phyloP scores from a whole-genome alignment of 129 eudicot genomes.

The Arctium lappa region DNA sequence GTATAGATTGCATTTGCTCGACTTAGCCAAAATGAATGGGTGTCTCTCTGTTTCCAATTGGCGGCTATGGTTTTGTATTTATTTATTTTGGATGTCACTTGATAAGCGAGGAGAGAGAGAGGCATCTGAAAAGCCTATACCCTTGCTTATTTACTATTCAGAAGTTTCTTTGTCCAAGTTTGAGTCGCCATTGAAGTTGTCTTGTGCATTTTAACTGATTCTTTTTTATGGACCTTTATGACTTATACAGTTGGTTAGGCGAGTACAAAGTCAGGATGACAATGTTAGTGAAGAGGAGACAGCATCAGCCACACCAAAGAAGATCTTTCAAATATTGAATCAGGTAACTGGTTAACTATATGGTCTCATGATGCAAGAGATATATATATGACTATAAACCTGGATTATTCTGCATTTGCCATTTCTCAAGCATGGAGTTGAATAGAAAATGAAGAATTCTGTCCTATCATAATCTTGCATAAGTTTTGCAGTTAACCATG shows the following conservation, averaged over 20 bases:
- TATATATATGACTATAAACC: neutral
- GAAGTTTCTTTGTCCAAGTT: neutral
- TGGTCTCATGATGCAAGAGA: neutral
- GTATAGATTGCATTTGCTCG: neutral
- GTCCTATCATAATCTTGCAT: constrained; percentile 5
- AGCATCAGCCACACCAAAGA: constrained; percentile 66
- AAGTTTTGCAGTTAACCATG: neutral
- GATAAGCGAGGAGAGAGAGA: constrained; percentile 1
- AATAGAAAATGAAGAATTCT: neutral
- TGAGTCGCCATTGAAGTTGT: neutral
- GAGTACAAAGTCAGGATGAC: constrained; percentile 69
- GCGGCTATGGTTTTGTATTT: neutral
- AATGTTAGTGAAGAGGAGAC: constrained; percentile 58
- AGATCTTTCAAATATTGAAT: constrained; percentile 82
- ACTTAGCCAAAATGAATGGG: neutral
- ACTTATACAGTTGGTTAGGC: constrained; percentile 70
- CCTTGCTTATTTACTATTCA: neutral
- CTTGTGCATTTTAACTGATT: neutral
- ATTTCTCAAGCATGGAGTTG: constrained; percentile 3
- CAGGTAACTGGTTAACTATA: constrained; percentile 44
- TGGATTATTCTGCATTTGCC: neutral
- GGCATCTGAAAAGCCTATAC: neutral
- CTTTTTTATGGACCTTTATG: constrained; percentile 9
- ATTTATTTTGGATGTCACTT: neutral
- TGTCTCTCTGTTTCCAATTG: neutral